Evolutionary conservation across 371 early-diverging fungal species (phyloP).

Genomic region (Zopfochytrium polystomum): DNA sequence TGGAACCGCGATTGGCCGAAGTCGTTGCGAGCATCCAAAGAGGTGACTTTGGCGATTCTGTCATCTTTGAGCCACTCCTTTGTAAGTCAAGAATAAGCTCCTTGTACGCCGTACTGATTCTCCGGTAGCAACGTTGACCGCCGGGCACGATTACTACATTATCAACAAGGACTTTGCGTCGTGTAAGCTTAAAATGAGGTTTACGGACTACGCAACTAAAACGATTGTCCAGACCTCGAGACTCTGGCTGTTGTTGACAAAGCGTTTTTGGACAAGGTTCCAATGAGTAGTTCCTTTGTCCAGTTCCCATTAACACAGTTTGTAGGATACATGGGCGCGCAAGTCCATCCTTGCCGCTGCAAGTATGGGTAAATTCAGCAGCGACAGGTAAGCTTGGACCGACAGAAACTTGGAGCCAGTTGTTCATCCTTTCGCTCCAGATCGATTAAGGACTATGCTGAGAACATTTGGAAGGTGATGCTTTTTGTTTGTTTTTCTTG

Average conservation of each 20-base stretch:
- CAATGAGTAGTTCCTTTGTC: background rate
- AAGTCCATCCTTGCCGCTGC: conserved; percentile 84
- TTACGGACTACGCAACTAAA: conserved; percentile 6
- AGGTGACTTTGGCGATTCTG: conserved; percentile 72
- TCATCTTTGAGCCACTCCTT: conserved; percentile 46
- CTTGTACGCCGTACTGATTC: background rate
- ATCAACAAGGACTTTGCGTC: conserved; percentile 81
- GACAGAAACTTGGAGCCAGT: conserved; percentile 35
- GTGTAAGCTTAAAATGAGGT: conserved; percentile 36
- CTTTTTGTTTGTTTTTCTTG: no score
- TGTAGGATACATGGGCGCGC: conserved; percentile 74
- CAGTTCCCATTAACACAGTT: no score
- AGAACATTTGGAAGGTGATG: conserved; percentile 70
- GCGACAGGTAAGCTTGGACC: conserved; percentile 41
- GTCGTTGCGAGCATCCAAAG: conserved; percentile 72
- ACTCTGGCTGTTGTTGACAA: conserved; percentile 72
- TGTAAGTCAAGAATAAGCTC: conserved; percentile 14
- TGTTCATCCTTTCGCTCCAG: no score
- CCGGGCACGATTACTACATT: conserved; percentile 83
- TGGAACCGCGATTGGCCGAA: conserved; percentile 68
- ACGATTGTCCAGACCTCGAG: conserved; percentile 51
- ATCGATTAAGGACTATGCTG: conserved; percentile 81
- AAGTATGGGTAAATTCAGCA: conserved; percentile 87
- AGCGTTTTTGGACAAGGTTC: conserved; percentile 66
- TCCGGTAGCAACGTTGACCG: conserved; percentile 56